Base-by-base conservation (phyloP, 176 grass and related monocot genomes). In the Juncus effusus region DNA sequence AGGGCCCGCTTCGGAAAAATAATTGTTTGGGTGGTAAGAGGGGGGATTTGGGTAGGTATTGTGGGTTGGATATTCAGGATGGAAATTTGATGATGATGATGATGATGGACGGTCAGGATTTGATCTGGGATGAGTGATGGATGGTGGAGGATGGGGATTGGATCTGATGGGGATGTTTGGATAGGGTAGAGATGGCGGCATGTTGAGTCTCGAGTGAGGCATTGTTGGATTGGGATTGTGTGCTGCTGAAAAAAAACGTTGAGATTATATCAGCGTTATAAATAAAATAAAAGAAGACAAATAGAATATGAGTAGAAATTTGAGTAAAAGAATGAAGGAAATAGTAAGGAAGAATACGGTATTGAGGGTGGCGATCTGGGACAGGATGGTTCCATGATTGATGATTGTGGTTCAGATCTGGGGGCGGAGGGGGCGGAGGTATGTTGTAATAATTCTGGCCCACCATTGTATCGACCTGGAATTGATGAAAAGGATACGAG, bases 51-150 rank as follows among this genome's bases (percentile, higher is more conserved):
- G 6, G 59, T 40, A 42, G 3, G 40, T 53, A 72, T 72, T 15
- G 10, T 41, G 58, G 40, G 16, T 72, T 38, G 69, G 54, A 19
- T 72, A 72, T 37, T 60, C 54, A 56, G 69, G 54, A 72, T 59
- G 54, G 54, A 44, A 38, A 11, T 12, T 72, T 5, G 42, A 72
- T 10, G 69, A 72, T 72, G 67, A 71, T 58, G 19, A 72, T 16
- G 69, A 72, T 72, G 69, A 60, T 72, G 69, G 38, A 59, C 58
- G 69, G 40, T 60, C 69, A 2, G 10, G 69, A 72, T 44, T 72
- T 42, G 54, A 72, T 59, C 54, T 72, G 2, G 68, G 38, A 59
- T 72, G 38, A 59, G 55, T 72, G n/a, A 59, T 59, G 54, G 69
- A 53, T 41, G 14, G 6, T 40, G 44, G 54, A 72, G 40, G 69